Base-by-base conservation (phyloP, 371 early-diverging fungal species). In the Funneliformis caledonium region DNA sequence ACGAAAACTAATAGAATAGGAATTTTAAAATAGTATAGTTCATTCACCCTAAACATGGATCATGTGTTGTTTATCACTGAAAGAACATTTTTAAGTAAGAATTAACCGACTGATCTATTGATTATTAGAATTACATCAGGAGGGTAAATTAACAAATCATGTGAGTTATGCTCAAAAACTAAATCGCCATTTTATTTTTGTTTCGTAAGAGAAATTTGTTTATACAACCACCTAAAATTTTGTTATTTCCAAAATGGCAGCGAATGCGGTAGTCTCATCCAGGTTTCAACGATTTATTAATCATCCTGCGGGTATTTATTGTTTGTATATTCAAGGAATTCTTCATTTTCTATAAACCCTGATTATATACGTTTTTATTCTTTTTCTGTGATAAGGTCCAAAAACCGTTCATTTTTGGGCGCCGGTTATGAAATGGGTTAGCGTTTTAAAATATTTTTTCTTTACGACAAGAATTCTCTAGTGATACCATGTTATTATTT, bases 321-420 rank as follows among this genome's bases (percentile, higher is more conserved):
- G 19, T 73, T 26, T 26, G 52, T 2, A 47, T n/a, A 8, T 50
- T 48, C 16, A 56, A 50, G 22, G 60, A 81, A 11, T 50, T 11
- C n/a, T n/a, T 68, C 59, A 14, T 10, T 11, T n/a, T 37, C 37
- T 37, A 37, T 22, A 70, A 1, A 16, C 2, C 26, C 19, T 45
- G 11, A 12, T 48, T 16, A 14, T 70, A n/a, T 8, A 42, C 31
- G 33, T 7, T 42, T 37, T 0, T 82, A 26, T 26, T 37, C 19
- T 16, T 48, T 33, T 65, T 56, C 9, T 14, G 0, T 37, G 67
- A 42, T 62, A 19, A 87, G 96, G 96, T 50, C 96, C 96, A 77
- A 95, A 95, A 87, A 96, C 96, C 67, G 89, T 96, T 82, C 93
- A 92, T 85, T 96, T 96, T 83, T 96, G 96, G 96, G 96, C 96